phyloP scores from a whole-genome alignment of 306 rosid genomes.

The Crotalaria pallida region DNA sequence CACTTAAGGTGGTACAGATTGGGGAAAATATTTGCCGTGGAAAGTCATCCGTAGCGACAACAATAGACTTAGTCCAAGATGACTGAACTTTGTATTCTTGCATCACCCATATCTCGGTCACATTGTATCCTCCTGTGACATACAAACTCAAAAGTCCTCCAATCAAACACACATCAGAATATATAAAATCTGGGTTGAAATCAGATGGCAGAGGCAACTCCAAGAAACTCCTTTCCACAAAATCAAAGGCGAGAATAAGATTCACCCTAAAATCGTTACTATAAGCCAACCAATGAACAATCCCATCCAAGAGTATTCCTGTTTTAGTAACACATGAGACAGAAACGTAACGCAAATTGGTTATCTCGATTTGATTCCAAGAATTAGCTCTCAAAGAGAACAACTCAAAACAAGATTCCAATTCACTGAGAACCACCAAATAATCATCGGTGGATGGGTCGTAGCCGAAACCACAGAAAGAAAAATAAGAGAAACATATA shows the following conservation, averaged over 20 bases:
- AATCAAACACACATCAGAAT: neutral
- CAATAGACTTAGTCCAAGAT: conserved; percentile 23
- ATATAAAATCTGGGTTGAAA: neutral
- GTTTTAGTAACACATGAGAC: neutral
- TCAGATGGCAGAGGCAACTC: neutral
- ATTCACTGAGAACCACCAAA: neutral
- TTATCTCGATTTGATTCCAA: neutral
- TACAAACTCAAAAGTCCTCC: neutral
- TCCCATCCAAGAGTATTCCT: neutral
- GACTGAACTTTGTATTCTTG: conserved; percentile 11
- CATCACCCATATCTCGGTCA: conserved; percentile 20
- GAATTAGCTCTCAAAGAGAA: conserved; percentile 12
- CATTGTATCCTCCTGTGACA: neutral
- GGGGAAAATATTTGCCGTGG: neutral
- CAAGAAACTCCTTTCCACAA: neutral
- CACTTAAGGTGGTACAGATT: neutral
- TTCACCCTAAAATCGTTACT: neutral
- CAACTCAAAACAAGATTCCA: neutral
- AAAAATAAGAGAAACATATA: too few species aligned
- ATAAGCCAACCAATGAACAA: neutral
- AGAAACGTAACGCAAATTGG: neutral
- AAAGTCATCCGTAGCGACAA: neutral
- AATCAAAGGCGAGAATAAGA: conserved; percentile 15
- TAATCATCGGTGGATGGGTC: conserved; percentile 11
- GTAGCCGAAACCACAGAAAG: too few species aligned